Base-by-base conservation (phyloP, 345 rosid genomes). In the Eucalyptus erythrocorys region DNA sequence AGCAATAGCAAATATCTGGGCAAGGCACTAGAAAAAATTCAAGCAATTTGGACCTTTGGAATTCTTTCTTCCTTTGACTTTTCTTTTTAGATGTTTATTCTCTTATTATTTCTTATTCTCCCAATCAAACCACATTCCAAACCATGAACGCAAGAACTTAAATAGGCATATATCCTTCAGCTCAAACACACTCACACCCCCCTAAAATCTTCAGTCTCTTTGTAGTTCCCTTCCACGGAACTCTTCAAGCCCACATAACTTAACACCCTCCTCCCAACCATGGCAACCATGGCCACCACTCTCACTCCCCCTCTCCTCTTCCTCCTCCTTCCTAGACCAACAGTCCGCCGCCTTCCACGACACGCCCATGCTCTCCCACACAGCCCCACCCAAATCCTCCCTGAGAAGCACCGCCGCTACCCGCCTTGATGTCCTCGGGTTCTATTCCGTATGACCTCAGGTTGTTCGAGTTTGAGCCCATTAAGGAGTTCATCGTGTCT, bases 401-500 rank as follows among this genome's bases (percentile, higher is more conserved):
- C 43, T 3, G 64, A 88, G 71, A 7, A 61, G 16, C 3, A 12
- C 11, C 1, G 13, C 14, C 3, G 59, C 17, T n/a, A 7, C 64
- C 87, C 32, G 21, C 88, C n/a, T 90, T 90, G 48, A 86, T 88
- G 86, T 90, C 91, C 88, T 14, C 49, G 55, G 61, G 21, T 5
- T 51, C 59, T 27, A 61, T 89, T 11, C 76, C 57, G 2, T 89
- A 91, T 50, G 89, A 91, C 87, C 85, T 92, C 26, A 87, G 88
- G 55, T 17, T 88, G 57, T 80, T 92, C 82, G 89, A 86, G 66
- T 92, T 93, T 87, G 42, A 89, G 15, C 94, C 94, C 22, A 89
- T 93, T 88, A 92, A 88, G 48, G 91, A 93, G 86, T 92, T 91
- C 22, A 57, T 88, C 3, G 87, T 93, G 12, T 42, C 92, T 5